Evolutionary conservation across 2,329 filamentous ascomycete genomes (phyloP), one percentile per base, ranked within the genome.

Genomic region (Fusarium gaditjirri): DNA sequence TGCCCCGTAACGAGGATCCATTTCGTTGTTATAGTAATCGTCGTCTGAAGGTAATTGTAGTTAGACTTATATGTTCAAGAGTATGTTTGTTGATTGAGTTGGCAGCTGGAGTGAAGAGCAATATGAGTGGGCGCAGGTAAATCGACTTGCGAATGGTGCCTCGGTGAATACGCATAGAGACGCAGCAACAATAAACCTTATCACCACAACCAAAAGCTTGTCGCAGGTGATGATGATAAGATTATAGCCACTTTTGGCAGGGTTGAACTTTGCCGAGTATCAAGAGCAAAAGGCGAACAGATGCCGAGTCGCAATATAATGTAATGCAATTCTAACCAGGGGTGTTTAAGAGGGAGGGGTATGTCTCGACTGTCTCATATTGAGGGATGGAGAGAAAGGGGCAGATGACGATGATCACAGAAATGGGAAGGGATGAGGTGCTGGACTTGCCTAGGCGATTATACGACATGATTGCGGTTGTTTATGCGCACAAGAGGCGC

Each of bases 361-460:
- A 56, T 69, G 63, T 73, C 71, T 76, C 58, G 68, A 55, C 41
- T 75, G 64, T 71, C 63, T 73, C 65, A 71, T 61, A 46, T 68
- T 54, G 66, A 70, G 49, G 64, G 65, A 70, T 46, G 64, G 65
- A 73, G 55, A 59, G 55, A 63, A 70, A 70, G 69, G 70, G 68
- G 72, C 53, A 64, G 58, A 69, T 65, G 72, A 68, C 63, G 72
- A 66, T 61, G 62, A 61, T 65, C 65, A 57, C 60, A 65, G 69
- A 67, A 63, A 62, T 61, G 65, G 27, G 54, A 47, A 54, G 19
- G 44, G 25, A 29, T 36, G 35, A 49, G 23, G 19, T n/a, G 46
- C 4, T 47, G 52, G 50, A 89, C 89, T 84, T 87, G 89, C 91
- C 90, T 86, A 93, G 82, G 77, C 91, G 90, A 85, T 93, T 92